Evolutionary conservation across 2,329 filamentous ascomycete species (phyloP), one percentile per base, ranked within the genome.

Genomic region (Aspergillus intermedius): DNA sequence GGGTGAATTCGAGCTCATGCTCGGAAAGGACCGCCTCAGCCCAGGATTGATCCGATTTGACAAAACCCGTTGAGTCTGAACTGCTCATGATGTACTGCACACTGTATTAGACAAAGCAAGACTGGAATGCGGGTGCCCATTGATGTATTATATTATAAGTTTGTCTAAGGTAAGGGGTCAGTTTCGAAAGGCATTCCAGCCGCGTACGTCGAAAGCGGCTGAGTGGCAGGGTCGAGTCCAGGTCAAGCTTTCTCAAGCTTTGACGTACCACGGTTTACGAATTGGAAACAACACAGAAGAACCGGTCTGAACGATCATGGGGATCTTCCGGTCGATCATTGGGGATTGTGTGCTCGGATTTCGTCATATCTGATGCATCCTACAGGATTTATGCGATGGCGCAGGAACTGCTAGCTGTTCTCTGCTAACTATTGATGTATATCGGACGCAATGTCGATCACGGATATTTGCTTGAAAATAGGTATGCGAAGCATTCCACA

Each of bases 1-100:
- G 46, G 23, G 64, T 62, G 13, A 65, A 28, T 47, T 63, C 61
- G 28, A 67, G 61, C 22, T 52, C 49, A 42, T 60, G 55, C 17
- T 61, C 49, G 42, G 50, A 52, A 30, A 66, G 49, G 23, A 25
- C 22, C 13, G 41, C 21, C 15, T 28, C 23, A 12, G 23, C 41
- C 5, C 22, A 17, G 22, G 41, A 12, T 13, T 17, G 37, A 10
- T 40, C 37, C 12, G 19, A 10, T 19, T 40, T 21, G 37, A 12
- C 37, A 21, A 40, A 13, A 10, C 4, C 7, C 19, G 37, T 40
- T 3, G 17, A 40, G 37, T 22, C 37, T 21, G 19, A 12, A 19
- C 37, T 40, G 17, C 37, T 40, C 37, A 40, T 40, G 37, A 40
- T 40, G 37, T 17, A n/a, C 34, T 15, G n/a, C n/a, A 7, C 37